A percentile compares a stretch with the other conserved stretches of the same genome.
These are phyloP conservation scores for Kuraishia ogatae DNA, from an alignment of 805 yeast genomes.

Conservation along the genomic window DNA sequence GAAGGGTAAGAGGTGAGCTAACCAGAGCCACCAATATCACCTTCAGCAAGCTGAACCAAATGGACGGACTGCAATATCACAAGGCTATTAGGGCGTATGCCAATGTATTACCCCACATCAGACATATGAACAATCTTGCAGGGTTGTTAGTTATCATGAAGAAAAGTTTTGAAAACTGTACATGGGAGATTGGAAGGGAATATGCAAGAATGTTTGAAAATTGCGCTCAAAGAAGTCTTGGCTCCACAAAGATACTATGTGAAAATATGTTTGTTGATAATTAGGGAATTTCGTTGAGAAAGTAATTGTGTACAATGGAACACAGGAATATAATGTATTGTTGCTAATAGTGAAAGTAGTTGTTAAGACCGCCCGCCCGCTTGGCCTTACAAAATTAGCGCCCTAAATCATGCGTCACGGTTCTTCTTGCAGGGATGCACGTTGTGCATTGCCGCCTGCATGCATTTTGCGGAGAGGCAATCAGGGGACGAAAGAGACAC, in stretches of 20 bases:
- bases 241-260: conserved; percentile 36
- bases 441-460: too few relatives aligned
- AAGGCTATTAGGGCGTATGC: conserved; percentile 27
- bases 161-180: conserved; percentile 24
- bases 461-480: too few relatives aligned
- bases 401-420: too few relatives aligned
- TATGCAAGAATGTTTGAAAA: conserved; percentile 39
- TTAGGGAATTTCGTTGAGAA: not conserved
- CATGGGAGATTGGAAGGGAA: conserved; percentile 51
- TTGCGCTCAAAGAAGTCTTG: conserved; percentile 44
- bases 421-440: too few relatives aligned
- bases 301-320: not conserved
- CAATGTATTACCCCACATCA: conserved; percentile 22
- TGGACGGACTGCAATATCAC: conserved; percentile 21
- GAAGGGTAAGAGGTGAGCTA: conserved; percentile 33
- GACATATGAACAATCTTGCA: conserved; percentile 35
- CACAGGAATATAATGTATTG: not conserved
- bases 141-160: conserved; percentile 40
- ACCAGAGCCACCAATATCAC: conserved; percentile 9
- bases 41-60: conserved; percentile 8
- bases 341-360: too few relatives aligned
- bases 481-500: too few relatives aligned
- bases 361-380: too few relatives aligned
- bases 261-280: conserved; percentile 32
- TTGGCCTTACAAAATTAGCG: too few relatives aligned